Percentiles rank a stretch among this genome's conserved stretches.
phyloP scores from a whole-genome alignment of 306 rosid species.

The Trifolium dubium region DNA sequence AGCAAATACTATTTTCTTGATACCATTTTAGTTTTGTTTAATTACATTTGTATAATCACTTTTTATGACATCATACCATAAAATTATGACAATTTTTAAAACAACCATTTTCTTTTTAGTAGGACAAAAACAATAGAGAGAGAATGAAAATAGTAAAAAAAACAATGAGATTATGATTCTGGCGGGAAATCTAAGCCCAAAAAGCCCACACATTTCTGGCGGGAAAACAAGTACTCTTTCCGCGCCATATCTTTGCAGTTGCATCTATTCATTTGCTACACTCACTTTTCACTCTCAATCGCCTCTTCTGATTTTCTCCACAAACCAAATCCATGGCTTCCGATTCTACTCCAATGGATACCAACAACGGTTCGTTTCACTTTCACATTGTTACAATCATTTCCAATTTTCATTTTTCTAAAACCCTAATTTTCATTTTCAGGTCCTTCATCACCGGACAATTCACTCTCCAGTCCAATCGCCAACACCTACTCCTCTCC shows the following conservation, averaged over 20 bases:
- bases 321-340: slow-evolving; percentile 66
- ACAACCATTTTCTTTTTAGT: too few relatives aligned
- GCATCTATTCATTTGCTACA: slow-evolving; percentile 1
- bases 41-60: too few relatives aligned
- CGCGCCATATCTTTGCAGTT: slow-evolving; percentile 51
- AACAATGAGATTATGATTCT: too few relatives aligned
- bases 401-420: neutral
- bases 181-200: slow-evolving; percentile 15
- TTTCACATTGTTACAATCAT: neutral
- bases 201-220: slow-evolving; percentile 48
- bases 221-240: slow-evolving; percentile 50
- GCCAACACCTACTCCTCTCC: slow-evolving; percentile 81
- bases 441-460: slow-evolving; percentile 90
- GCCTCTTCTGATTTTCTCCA: neutral
- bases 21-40: too few relatives aligned
- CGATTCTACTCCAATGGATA: slow-evolving; percentile 67
- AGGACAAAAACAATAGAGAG: too few relatives aligned
- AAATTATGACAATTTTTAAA: too few relatives aligned
- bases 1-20: too few relatives aligned
- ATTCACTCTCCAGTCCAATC: slow-evolving; percentile 83
- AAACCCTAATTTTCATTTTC: slow-evolving; percentile 11
- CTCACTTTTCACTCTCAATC: neutral
- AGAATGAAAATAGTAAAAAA: too few relatives aligned
- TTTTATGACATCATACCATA: too few relatives aligned
- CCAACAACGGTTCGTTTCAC: slow-evolving; percentile 58